Evolutionary conservation across 1,284 basidiomycete genomes (phyloP).

Genomic region (Entoloma clypeatum): DNA sequence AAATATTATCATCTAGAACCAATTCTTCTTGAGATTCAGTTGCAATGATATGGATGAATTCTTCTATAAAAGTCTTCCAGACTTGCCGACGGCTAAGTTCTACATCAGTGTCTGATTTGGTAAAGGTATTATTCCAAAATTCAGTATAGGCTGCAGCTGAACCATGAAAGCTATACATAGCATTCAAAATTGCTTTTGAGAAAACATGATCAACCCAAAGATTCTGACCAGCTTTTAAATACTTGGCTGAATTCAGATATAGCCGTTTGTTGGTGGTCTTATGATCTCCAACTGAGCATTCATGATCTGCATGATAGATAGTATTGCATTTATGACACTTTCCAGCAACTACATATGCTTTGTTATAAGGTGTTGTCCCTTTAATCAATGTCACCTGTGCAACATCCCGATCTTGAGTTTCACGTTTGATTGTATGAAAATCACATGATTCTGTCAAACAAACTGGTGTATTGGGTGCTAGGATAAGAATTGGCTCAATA

Average conservation of each 20-base stretch:
- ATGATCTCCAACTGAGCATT: conserved; percentile 10
- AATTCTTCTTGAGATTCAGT: conserved; percentile 8
- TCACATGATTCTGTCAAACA: conserved; percentile 7
- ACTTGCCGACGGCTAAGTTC: conserved; percentile 17
- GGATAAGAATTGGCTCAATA: conserved; percentile 7
- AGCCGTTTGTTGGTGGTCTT: conserved; percentile 1
- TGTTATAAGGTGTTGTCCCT: conserved; percentile 14
- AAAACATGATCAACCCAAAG: conserved; percentile 22
- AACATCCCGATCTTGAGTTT: conserved; percentile 13
- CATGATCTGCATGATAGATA: conserved; percentile 22
- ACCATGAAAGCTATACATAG: conserved; percentile 18
- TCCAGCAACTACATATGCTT: conserved; percentile 18
- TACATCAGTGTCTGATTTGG: conserved; percentile 1
- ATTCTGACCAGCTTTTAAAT: conserved; percentile 22
- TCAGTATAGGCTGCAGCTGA: conserved; percentile 15
- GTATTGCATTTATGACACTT: conserved; percentile 19
- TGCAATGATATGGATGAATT: conserved; percentile 19
- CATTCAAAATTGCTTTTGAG: conserved; percentile 14
- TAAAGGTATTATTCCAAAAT: conserved; percentile 21
- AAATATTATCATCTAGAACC: conserved; percentile 10
- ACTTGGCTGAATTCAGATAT: conserved; percentile 22
- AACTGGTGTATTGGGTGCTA: conserved; percentile 5
- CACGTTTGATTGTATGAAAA: conserved; percentile 5
- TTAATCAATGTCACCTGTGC: conserved; percentile 20
- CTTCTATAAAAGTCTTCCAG: conserved; percentile 28